Base-by-base conservation (phyloP, 176 grass and related monocot genomes). In the Lolium perenne region DNA sequence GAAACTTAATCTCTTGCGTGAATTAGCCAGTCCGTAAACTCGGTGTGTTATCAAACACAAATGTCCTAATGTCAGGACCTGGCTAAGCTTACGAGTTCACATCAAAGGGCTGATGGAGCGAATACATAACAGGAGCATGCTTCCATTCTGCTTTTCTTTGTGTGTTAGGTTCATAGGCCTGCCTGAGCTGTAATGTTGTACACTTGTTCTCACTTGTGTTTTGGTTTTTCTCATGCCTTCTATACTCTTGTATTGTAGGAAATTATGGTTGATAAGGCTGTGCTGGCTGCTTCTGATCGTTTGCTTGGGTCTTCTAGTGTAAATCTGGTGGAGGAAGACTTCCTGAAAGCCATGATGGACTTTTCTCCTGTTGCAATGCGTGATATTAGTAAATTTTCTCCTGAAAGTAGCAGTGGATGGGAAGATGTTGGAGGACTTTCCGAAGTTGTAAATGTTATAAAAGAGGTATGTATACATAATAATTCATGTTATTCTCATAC, bases 301-400 rank as follows among this genome's bases (percentile, higher is more conserved):
- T 88, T 94, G 72, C 86, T 84, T n/a, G 25, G 50, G 49, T 82
- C 76, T 58, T 86, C 78, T 77, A 61, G 54, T 87, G 66, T 70
- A 58, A 41, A 76, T 69, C 18, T 23, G 67, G 25, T 35, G 50
- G 16, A 87, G 80, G 95, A 97, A 38, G 95, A 97, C 83, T 97
- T 97, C 60, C 74, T 71, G 67, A 88, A 93, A 88, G 95, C 93
- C 49, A 97, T 95, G 91, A 89, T 88, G 68, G 80, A 89, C 58
- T 97, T 93, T 62, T 82, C 86, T 90, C 95, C 95, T 61, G 89
- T 97, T 72, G 93, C 93, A 1, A 97, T 97, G 95, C 91, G 93
- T 84, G 89, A 92, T 91, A 87, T 97, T 53, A 91, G 89, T 50
- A 97, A 95, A 85, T 84, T 79, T 91, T 77, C 89, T 61, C 85